These are phyloP conservation scores for Eragrostis tef DNA, from an alignment of 202 grass and related monocot species.

Conservation along the genomic window DNA sequence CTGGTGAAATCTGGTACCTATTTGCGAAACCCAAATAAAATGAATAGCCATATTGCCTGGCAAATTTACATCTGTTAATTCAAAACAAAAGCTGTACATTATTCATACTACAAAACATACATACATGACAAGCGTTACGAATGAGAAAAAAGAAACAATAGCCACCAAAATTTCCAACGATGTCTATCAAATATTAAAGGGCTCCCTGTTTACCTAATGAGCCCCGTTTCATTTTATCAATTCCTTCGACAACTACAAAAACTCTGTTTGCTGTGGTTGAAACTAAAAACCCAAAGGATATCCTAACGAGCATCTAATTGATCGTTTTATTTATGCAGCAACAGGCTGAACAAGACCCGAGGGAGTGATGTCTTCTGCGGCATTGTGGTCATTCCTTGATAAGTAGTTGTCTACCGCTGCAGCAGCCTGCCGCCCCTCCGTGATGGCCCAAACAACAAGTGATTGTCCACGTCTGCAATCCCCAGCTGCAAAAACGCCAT, in stretches of 20 bases:
- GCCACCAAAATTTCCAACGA: constrained; percentile 56
- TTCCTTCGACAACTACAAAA: constrained; percentile 34
- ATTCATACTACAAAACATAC: constrained; percentile 59
- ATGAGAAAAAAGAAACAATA: constrained; percentile 46
- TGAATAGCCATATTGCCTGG: neutral
- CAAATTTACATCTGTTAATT: constrained; percentile 59
- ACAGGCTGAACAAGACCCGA: constrained; percentile 62
- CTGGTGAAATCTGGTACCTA: neutral
- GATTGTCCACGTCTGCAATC: constrained; percentile 98
- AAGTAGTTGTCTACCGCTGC: constrained; percentile 74
- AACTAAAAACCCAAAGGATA: constrained; percentile 34
- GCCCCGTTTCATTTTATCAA: constrained; percentile 23
- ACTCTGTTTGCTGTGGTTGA: constrained; percentile 29
- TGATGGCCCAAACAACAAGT: constrained; percentile 97
- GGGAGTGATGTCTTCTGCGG: constrained; percentile 16
- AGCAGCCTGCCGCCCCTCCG: constrained; percentile 83
- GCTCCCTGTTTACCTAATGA: constrained; percentile 42
- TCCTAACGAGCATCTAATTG: constrained; percentile 38
- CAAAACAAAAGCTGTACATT: constrained; percentile 61
- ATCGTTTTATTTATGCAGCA: constrained; percentile 48
- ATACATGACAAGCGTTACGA: constrained; percentile 46
- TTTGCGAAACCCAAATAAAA: neutral
- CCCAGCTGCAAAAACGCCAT: constrained; percentile 88
- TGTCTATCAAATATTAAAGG: constrained; percentile 46
- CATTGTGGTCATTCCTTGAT: constrained; percentile 52